These are phyloP conservation scores for Phytophthora quininea DNA, from an alignment of 352 stramenopile genomes.

Conservation along the genomic window DNA sequence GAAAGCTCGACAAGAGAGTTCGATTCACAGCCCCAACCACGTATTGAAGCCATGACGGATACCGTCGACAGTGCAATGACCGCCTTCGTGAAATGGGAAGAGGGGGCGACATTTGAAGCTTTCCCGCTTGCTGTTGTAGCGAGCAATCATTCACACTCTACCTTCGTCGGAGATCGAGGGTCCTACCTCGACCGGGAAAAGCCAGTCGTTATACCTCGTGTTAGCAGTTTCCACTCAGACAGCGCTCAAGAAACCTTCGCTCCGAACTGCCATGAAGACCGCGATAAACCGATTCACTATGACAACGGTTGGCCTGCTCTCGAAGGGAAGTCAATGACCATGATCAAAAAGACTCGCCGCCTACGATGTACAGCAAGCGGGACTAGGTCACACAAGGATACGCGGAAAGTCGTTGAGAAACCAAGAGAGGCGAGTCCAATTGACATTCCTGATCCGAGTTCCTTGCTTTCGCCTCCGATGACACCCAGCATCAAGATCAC, in stretches of 20 bases:
- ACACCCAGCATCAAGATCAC: constrained; percentile 24
- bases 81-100: constrained; percentile 33
- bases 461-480: not conserved
- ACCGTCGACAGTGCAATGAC: not conserved
- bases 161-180: not conserved
- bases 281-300: not conserved
- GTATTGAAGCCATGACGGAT: not conserved
- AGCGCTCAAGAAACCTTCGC: not conserved
- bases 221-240: not conserved
- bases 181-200: constrained; percentile 1
- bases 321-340: constrained; percentile 17
- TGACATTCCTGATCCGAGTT: not conserved
- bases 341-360: constrained; percentile 13
- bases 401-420: not conserved
- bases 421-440: not conserved
- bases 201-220: not conserved
- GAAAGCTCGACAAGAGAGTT: no score
- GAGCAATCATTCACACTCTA: not conserved
- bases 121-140: constrained; percentile 25
- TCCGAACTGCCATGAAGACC: not conserved
- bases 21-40: not conserved
- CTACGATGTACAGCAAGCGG: constrained; percentile 2
- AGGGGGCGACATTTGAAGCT: constrained; percentile 10
- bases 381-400: not conserved
- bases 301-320: constrained; percentile 10